Evolutionary conservation across 2,329 filamentous ascomycete species (phyloP), one percentile per base, ranked within the genome.

Genomic region (Xylaria multiplex): DNA sequence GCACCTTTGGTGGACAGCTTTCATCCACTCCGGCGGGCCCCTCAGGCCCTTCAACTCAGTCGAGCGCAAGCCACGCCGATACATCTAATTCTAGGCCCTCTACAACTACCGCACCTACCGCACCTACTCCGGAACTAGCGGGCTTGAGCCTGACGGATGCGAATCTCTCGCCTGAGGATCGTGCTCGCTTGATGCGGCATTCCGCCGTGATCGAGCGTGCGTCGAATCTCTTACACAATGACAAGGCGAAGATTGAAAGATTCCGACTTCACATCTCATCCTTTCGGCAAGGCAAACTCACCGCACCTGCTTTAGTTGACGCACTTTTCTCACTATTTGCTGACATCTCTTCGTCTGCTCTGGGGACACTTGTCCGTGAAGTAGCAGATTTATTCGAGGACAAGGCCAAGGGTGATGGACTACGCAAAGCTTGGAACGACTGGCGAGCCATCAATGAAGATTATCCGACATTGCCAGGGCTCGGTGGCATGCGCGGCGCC

Each of bases 391-490:
- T 99, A 11, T 98, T 96, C 73, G 95, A 99, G 72, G 91, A 96
- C 71, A 85, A 90, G 56, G 77, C 79, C 19, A 97, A 97, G 76
- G 88, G 88, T 1, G 89, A 91, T 59, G 84, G 83, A 0, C 81
- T 99, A 2, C 86, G 93, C 30, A 91, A 91, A 73, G 93, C 94
- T 1, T 97, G 95, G 93, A 93, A 93, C 72, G 92, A 97, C 79
- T 97, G 95, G 93, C 92, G 93, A 53, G 93, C 93, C 43, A 96
- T 97, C 80, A 96, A 97, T 71, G 94, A 97, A 79, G 94, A 97
- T 77, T 98, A 97, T 72, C 95, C 95, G 0, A 93, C 92, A 1
- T 83, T 98, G 0, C 94, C 95, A 1, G 91, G 91, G 0, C 85
- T 92, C 0, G 86, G 87, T 61, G 90, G 91, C 57, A 87, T 90